Evolutionary conservation across 2,329 filamentous ascomycete species (phyloP).

Genomic region (Alternaria dauci): DNA sequence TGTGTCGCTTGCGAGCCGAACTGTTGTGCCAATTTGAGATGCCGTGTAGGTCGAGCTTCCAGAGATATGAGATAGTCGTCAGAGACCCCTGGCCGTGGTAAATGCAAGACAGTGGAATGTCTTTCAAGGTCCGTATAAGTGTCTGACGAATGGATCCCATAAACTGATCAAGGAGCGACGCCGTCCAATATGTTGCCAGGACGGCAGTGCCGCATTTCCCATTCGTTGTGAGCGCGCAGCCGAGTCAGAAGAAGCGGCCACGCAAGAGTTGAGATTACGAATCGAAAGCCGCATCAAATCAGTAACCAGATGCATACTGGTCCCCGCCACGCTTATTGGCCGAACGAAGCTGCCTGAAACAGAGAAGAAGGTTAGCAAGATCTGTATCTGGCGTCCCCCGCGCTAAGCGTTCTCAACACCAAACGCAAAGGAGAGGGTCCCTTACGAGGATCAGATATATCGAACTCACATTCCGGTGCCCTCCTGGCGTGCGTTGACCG

Average conservation of each 20-base stretch:
- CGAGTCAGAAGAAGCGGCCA: constrained; percentile 39
- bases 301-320: constrained; percentile 59
- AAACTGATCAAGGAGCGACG: constrained; percentile 49
- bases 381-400: constrained; percentile 64
- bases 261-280: constrained; percentile 54
- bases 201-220: constrained; percentile 57
- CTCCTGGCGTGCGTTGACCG: constrained; percentile 82
- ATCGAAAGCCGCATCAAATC: constrained; percentile 54
- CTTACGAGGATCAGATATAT: constrained; percentile 83
- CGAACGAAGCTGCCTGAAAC: constrained; percentile 61
- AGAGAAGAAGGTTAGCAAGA: constrained; percentile 56
- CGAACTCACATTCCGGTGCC: constrained; percentile 96
- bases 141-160: constrained; percentile 48
- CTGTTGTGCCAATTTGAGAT: constrained; percentile 37
- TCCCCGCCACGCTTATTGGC: constrained; percentile 61
- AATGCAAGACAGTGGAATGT: constrained; percentile 34
- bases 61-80: constrained; percentile 39
- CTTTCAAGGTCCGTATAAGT: constrained; percentile 44
- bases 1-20: constrained; percentile 32
- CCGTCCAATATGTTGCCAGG: constrained; percentile 50
- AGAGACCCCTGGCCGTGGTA: constrained; percentile 38
- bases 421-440: constrained; percentile 86
- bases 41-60: constrained; percentile 41
- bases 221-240: constrained; percentile 49
- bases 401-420: constrained; percentile 80